These are phyloP conservation scores for Hymenoscyphus fructigenus DNA, from an alignment of 2,329 filamentous ascomycete species.

Conservation along the genomic window DNA sequence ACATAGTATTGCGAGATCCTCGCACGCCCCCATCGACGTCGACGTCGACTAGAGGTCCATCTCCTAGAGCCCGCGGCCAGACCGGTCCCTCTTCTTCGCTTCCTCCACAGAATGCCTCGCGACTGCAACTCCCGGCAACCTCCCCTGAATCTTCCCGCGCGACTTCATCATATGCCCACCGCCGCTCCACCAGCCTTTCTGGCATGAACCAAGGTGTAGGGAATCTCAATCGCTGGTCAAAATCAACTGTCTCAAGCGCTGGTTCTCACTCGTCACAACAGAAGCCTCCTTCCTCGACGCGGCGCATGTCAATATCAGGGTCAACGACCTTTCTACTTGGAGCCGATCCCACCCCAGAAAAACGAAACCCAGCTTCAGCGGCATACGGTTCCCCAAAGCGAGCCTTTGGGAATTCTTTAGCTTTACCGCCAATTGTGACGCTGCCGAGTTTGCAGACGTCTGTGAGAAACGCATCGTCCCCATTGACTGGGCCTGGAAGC, in stretches of 20 bases:
- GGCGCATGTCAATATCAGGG: conserved; percentile 22
- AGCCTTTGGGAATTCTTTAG: conserved; percentile 6
- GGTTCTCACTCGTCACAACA: conserved; percentile 20
- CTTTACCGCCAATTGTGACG: conserved; percentile 35
- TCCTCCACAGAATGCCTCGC: conserved; percentile 16
- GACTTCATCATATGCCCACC: conserved; percentile 16
- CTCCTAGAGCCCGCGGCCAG: conserved; percentile 9
- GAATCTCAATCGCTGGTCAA: conserved; percentile 29
- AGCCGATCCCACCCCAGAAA: conserved; percentile 21
- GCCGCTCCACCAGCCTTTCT: conserved; percentile 24
- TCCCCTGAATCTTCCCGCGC: conserved; percentile 17
- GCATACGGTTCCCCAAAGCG: conserved; percentile 23
- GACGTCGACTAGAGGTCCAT: background rate
- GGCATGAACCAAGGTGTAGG: conserved; percentile 24
- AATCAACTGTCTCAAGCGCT: conserved; percentile 25
- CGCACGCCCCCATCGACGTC: background rate
- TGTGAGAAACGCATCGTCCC: conserved; percentile 28
- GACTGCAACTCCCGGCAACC: conserved; percentile 3
- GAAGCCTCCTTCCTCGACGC: conserved; percentile 22
- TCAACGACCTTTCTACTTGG: conserved; percentile 19
- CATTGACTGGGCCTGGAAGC: conserved; percentile 30
- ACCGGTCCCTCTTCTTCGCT: conserved; percentile 9
- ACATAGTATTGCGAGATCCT: background rate
- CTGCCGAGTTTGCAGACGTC: conserved; percentile 32
- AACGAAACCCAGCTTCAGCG: conserved; percentile 27